Percentiles rank a stretch among this genome's conserved stretches.
These are phyloP conservation scores for Allantophomopsis cytisporea DNA, from an alignment of 2,329 filamentous ascomycete species.

Conservation along the genomic window DNA sequence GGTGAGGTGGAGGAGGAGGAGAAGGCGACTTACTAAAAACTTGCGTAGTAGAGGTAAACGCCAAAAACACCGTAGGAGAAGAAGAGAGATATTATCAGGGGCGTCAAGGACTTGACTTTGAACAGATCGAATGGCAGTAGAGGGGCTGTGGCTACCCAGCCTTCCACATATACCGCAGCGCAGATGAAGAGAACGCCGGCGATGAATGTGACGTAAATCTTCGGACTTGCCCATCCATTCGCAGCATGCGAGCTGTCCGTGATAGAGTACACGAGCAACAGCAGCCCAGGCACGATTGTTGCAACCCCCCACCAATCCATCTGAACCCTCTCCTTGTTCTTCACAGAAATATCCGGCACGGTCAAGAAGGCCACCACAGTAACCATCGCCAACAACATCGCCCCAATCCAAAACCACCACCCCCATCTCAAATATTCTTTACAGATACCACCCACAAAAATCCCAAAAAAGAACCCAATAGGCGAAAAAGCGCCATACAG, in stretches of 20 bases:
- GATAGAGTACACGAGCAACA: slow-evolving; percentile 59
- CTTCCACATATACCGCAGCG: slow-evolving; percentile 54
- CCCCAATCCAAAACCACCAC: slow-evolving; percentile 53
- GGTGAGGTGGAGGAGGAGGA: slow-evolving; percentile 1
- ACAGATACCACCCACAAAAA: slow-evolving; percentile 44
- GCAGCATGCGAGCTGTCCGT: slow-evolving; percentile 57
- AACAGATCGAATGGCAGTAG: slow-evolving; percentile 59
- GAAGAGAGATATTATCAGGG: slow-evolving; percentile 44
- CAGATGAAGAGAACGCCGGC: slow-evolving; percentile 44
- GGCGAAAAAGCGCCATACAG: slow-evolving; percentile 37
- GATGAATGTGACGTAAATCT: slow-evolving; percentile 50
- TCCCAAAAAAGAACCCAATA: slow-evolving; percentile 41
- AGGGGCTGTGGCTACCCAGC: slow-evolving; percentile 53
- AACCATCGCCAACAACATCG: slow-evolving; percentile 29
- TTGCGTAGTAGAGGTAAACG: slow-evolving; percentile 53
- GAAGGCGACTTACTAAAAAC: slow-evolving; percentile 32
- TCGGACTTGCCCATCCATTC: slow-evolving; percentile 54
- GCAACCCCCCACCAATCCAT: slow-evolving; percentile 56
- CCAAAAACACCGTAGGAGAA: slow-evolving; percentile 55
- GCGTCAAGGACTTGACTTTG: slow-evolving; percentile 49
- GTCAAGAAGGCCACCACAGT: slow-evolving; percentile 27
- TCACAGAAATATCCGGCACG: slow-evolving; percentile 45
- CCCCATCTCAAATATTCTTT: slow-evolving; percentile 41
- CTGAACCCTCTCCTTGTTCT: slow-evolving; percentile 37
- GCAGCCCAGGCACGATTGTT: slow-evolving; percentile 47